These are phyloP conservation scores for Actinomucor elegans DNA, from an alignment of 371 early-diverging fungal genomes.

Conservation along the genomic window DNA sequence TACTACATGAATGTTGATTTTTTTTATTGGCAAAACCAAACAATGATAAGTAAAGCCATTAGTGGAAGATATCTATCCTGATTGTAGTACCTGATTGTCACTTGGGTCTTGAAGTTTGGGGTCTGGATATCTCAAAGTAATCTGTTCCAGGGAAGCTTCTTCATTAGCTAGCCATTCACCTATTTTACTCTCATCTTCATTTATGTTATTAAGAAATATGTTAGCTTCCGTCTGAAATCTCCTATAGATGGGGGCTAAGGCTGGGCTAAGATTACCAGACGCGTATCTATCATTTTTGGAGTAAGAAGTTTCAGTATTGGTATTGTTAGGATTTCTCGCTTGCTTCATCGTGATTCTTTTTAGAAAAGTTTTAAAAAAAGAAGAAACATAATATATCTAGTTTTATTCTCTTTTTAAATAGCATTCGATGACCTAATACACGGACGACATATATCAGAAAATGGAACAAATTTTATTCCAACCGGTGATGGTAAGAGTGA, in stretches of 20 bases:
- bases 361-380: neutral
- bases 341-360: neutral
- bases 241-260: neutral
- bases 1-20: neutral
- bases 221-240: neutral
- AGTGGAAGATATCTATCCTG: neutral
- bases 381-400: too few species aligned
- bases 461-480: too few species aligned
- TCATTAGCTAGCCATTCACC: constrained; percentile 34
- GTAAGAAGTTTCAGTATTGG: neutral
- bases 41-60: too few species aligned
- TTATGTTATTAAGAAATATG: neutral
- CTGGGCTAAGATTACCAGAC: neutral
- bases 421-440: too few species aligned
- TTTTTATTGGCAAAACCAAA: neutral
- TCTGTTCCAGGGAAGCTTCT: constrained; percentile 16
- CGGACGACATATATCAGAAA: too few species aligned
- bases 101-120: neutral
- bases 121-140: neutral
- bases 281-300: neutral
- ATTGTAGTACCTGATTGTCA: neutral
- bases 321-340: neutral
- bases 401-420: too few species aligned
- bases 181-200: neutral
- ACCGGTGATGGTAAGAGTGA: too few species aligned